Conservation (phyloP, 805 yeast genomes). For the Candida qinlingensis region DNA sequence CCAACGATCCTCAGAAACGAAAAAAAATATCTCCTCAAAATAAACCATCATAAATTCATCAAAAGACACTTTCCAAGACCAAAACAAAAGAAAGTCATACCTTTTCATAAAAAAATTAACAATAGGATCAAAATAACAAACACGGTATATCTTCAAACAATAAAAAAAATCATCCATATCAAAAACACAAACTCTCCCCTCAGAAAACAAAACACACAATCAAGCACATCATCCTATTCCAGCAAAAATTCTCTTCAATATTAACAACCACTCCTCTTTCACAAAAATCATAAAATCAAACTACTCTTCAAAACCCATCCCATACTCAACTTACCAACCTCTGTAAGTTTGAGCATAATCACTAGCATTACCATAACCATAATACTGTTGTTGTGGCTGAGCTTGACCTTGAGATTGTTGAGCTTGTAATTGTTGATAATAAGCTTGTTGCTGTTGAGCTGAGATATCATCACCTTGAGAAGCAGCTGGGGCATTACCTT, state of each 20-base stretch:
- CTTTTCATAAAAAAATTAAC: no score
- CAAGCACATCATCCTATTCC: neutral
- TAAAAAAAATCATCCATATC: no score
- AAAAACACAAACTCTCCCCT: no score
- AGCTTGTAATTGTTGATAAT: conserved; percentile 22
- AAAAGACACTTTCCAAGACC: no score
- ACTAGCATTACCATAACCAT: conserved; percentile 14
- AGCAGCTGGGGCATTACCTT: conserved; percentile 7
- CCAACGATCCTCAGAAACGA: no score
- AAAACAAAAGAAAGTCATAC: no score
- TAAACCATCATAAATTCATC: no score
- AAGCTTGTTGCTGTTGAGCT: conserved; percentile 20
- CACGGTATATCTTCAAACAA: no score
- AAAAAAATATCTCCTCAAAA: no score
- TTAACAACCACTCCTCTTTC: neutral
- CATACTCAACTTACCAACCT: neutral
- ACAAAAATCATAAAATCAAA: conserved; percentile 3
- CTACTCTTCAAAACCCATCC: neutral
- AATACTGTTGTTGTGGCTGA: conserved; percentile 13
- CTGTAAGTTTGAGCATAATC: conserved; percentile 13
- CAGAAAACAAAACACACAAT: neutral
- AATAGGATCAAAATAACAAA: no score
- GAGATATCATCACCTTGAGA: conserved; percentile 15
- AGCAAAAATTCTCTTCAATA: neutral
- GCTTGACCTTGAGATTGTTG: conserved; percentile 18